Evolutionary conservation across 768 basidiomycete species (phyloP).

Genomic region (Russula griseocarnosa): DNA sequence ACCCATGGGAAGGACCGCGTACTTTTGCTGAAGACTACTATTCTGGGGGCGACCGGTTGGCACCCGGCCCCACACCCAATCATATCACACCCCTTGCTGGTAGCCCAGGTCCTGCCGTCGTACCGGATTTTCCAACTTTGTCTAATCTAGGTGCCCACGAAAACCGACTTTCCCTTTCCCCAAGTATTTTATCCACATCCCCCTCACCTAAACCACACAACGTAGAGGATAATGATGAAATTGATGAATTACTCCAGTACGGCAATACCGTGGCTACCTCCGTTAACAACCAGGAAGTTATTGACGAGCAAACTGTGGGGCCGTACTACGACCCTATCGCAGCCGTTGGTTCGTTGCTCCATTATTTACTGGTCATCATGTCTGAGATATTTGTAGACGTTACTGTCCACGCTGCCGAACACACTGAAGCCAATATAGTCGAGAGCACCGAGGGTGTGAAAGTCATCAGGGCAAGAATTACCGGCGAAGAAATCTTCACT

Average conservation of each 20-base stretch:
- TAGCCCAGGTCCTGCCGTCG: slow-evolving; percentile 9
- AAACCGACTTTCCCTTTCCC: neutral
- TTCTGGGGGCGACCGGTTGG: slow-evolving; percentile 40
- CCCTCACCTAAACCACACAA: slow-evolving; percentile 6
- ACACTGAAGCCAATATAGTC: neutral
- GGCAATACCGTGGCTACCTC: neutral
- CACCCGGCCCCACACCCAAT: slow-evolving; percentile 23
- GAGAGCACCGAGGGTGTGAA: neutral
- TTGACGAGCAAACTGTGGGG: neutral
- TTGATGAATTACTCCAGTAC: neutral
- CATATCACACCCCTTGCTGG: slow-evolving; percentile 22
- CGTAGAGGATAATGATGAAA: neutral
- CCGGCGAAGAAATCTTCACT: neutral
- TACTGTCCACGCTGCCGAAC: slow-evolving; percentile 2
- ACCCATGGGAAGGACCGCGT: slow-evolving; percentile 42
- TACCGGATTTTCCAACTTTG: neutral
- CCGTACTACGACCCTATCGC: neutral
- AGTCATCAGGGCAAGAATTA: neutral
- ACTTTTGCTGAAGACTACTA: slow-evolving; percentile 44
- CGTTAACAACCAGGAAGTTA: neutral
- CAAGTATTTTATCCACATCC: slow-evolving; percentile 8
- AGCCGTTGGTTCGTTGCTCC: slow-evolving; percentile 4
- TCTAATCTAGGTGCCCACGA: neutral
- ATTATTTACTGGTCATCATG: neutral
- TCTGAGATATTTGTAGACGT: slow-evolving; percentile 13